Evolutionary conservation across 192 early-diverging fungal species (phyloP), one percentile per base, ranked within the genome.

Genomic region (Cetraspora pellucida): DNA sequence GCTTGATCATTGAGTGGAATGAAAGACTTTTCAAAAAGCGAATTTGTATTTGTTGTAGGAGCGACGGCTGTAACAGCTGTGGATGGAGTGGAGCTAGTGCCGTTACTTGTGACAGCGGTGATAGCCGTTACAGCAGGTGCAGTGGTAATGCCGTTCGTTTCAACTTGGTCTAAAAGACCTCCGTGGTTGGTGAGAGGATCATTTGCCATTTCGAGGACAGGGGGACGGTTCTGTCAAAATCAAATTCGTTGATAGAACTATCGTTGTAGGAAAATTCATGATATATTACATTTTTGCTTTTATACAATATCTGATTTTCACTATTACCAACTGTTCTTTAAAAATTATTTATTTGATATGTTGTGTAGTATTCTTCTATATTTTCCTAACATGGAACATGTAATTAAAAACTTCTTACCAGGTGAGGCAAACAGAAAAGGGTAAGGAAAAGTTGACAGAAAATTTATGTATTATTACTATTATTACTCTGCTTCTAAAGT

Each of bases 21-120:
- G 17, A 72, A 72, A 2, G 50, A 17, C 13, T 50, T n/a, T 2
- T 47, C 74, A 64, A 75, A 47, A 46, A 75, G 25, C 19, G 72
- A 61, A 55, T 74, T 57, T 25, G 70, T 57, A 52, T 57, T 75
- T 23, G 31, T 64, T 13, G 47, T 30, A 23, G 45, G n/a, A 31
- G n/a, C 31, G 25, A 45, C 54, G 21, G 57, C 5, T 6, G 61
- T 21, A 52, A 27, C 69, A 64, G 61, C 61, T 6, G 37, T 37
- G 37, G 37, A 37, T 37, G 37, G 7, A 37, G 37, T 37, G 37
- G 37, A 37, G 23, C 10, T 68, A 43, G 66, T 69, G 16, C 66
- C 66, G 23, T 69, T 69, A 19, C 17, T 75, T 23, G 31, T 64
- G 1, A 28, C 17, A 23, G 45, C 9, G 23, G n/a, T n/a, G 25